Conservation (phyloP, 208 protist genomes). For the Trypanosoma cruzi region DNA sequence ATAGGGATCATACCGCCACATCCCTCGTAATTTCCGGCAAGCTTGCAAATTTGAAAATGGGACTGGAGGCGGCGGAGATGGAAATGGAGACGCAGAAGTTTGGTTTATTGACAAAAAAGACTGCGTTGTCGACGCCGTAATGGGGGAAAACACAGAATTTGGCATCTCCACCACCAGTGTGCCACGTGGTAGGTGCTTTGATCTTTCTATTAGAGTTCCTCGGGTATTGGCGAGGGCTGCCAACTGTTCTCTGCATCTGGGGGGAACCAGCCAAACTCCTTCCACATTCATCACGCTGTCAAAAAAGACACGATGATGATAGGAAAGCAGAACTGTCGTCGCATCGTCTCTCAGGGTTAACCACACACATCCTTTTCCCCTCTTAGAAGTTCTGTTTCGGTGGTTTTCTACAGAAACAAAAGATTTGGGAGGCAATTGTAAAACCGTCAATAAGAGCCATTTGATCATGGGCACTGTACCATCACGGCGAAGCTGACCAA, state of each 20-base stretch:
- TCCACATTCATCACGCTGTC: slow-evolving; percentile 57
- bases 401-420: slow-evolving; percentile 73
- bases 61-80: neutral
- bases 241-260: slow-evolving; percentile 29
- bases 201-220: slow-evolving; percentile 26
- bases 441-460: slow-evolving; percentile 65
- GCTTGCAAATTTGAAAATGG: neutral
- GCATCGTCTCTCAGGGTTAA: slow-evolving; percentile 42
- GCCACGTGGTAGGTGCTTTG: slow-evolving; percentile 68
- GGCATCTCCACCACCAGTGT: slow-evolving; percentile 60
- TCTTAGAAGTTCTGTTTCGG: slow-evolving; percentile 48
- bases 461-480: slow-evolving; percentile 73
- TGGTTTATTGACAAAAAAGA: neutral
- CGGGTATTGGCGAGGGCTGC: slow-evolving; percentile 34
- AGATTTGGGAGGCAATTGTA: slow-evolving; percentile 37
- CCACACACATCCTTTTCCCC: slow-evolving; percentile 83
- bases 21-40: neutral
- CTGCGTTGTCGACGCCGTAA: neutral
- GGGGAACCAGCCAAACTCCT: slow-evolving; percentile 54
- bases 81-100: neutral
- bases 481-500: slow-evolving; percentile 78
- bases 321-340: slow-evolving; percentile 38
- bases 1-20: slow-evolving; percentile 19
- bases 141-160: neutral
- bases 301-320: slow-evolving; percentile 74